These are phyloP conservation scores for Stellera chamaejasme DNA, from an alignment of 345 rosid species.

Conservation along the genomic window DNA sequence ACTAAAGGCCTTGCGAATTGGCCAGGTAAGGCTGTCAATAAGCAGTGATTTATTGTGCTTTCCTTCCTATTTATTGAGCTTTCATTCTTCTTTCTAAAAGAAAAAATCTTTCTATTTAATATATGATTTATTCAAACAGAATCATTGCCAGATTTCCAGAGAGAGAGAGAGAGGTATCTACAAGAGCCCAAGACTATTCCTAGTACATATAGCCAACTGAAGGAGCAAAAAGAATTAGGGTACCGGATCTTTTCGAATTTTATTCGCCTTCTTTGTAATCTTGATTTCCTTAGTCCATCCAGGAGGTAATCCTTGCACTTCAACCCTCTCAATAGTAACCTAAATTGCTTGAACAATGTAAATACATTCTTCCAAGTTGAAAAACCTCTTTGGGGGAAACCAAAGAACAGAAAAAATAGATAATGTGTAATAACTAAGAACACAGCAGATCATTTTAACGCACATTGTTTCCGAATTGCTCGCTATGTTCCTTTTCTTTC, in stretches of 20 bases:
- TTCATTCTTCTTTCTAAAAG: too few relatives aligned
- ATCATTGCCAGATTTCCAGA: too few relatives aligned
- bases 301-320: conserved; percentile 66
- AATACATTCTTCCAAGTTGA: conserved; percentile 11
- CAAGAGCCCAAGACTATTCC: neutral
- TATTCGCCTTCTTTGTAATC: conserved; percentile 42
- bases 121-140: too few relatives aligned
- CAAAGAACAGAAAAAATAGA: neutral
- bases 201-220: neutral
- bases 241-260: conserved; percentile 69
- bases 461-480: conserved; percentile 18
- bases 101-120: too few relatives aligned
- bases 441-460: conserved; percentile 12
- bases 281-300: conserved; percentile 87
- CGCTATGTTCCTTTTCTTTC: conserved; percentile 14
- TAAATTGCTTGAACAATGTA: conserved; percentile 33
- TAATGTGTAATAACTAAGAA: neutral
- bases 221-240: conserved; percentile 6
- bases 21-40: too few relatives aligned
- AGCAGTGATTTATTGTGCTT: too few relatives aligned
- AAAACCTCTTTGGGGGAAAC: neutral
- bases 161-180: too few relatives aligned
- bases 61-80: too few relatives aligned
- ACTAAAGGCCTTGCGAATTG: neutral
- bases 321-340: conserved; percentile 49